A percentile compares a stretch with the other conserved stretches of the same genome.
Conservation (phyloP, 345 rosid genomes). For the Syzygium aromaticum region DNA sequence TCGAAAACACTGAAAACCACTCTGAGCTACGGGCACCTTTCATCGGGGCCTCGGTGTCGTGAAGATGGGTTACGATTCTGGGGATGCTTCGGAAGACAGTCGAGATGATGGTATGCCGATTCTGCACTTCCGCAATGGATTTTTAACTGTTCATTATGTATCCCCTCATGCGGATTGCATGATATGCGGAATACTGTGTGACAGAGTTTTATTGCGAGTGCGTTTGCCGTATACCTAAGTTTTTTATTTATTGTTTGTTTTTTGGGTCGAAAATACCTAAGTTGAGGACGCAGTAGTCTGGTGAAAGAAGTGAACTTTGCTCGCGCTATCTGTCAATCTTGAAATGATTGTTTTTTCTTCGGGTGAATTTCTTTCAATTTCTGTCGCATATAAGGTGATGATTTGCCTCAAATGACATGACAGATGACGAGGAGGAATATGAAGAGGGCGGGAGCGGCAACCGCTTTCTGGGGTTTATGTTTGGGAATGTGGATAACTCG, state of each 20-base stretch:
- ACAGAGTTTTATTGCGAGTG: not conserved
- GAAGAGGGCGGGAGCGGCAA: slow-evolving; percentile 70
- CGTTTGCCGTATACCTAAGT: not conserved
- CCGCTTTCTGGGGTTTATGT: slow-evolving; percentile 83
- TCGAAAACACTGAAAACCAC: not conserved
- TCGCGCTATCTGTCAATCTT: not conserved
- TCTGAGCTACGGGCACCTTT: not conserved
- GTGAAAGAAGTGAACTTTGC: not conserved
- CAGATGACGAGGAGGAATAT: slow-evolving; percentile 75
- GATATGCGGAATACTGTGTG: not conserved
- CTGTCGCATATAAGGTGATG: not conserved
- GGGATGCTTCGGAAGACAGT: slow-evolving; percentile 26
- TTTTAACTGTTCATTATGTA: not conserved
- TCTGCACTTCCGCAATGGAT: not conserved
- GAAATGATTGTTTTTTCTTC: not conserved
- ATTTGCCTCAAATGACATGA: not conserved
- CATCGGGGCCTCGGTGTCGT: not conserved
- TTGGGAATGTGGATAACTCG: slow-evolving; percentile 89
- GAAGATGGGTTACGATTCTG: slow-evolving; percentile 27
- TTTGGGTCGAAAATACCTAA: not conserved
- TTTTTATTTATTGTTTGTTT: too few species aligned
- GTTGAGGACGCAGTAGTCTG: not conserved
- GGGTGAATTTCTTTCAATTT: not conserved
- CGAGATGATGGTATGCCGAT: slow-evolving; percentile 27
- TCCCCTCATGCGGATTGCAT: not conserved